Base-by-base conservation (phyloP, 306 rosid genomes). In the Prosopis cineraria region DNA sequence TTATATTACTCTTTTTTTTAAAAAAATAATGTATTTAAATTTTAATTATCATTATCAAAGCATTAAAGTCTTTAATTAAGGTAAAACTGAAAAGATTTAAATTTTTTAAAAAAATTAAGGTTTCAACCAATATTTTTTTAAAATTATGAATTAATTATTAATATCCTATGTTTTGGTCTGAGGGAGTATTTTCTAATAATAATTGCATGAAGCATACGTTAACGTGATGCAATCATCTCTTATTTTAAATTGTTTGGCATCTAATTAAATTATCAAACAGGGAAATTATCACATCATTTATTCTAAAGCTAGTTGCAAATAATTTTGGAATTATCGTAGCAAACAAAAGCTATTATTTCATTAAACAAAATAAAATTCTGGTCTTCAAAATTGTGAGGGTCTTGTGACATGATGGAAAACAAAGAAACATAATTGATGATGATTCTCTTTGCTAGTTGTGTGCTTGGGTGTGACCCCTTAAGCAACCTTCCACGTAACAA, bases 391-490 rank as follows among this genome's bases (percentile, higher is more conserved):
- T 19, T 10, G 3, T 67, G 3, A 37, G 33, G 3, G 22, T 53
- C 25, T 34, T 76, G 67, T 65, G 72, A 7, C 4, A 31, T 36
- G 72, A 58, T 68, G 72, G 56, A 44, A 55, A 56, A 2, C 67
- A 68, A 58, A 74, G 29, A 53, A 30, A 40, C 79, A 79, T 59
- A 27, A 80, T 74, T 45, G 68, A 68, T 64, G 45, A 58, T 72
- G 8, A 45, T 81, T 69, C 55, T 37, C 29, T 60, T 31, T 20
- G 30, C 30, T 20, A 9, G 60, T 25, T 22, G 58, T 53, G 13
- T 43, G 64, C 76, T 67, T 72, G 56, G 44, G 60, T 53, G 74
- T 69, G 80, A 81, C 62, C 50, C 33, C 34, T 9, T 75, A 74
- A 34, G 44, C 44, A 33, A 33, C 44, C 44, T 33, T 63, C n/a